phyloP scores from a whole-genome alignment of 805 yeast genomes.

The Candida nemodendra region DNA sequence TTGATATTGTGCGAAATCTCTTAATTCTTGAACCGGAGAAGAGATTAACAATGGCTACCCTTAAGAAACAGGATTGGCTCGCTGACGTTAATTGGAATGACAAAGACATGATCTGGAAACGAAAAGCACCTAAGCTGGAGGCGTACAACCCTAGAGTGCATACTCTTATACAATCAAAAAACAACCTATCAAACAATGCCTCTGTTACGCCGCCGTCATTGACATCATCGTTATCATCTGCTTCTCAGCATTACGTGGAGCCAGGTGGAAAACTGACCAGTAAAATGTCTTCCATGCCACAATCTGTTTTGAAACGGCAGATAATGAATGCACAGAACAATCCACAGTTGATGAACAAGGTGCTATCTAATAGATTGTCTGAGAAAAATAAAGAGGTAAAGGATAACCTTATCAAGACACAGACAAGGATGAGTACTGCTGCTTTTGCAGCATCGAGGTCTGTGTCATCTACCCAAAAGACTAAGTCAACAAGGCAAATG shows the following conservation, averaged over 20 bases:
- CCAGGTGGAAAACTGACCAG: constrained; percentile 27
- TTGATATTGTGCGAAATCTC: constrained; percentile 65
- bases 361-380: constrained; percentile 30
- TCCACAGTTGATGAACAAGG: constrained; percentile 35
- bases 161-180: constrained; percentile 19
- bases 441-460: constrained; percentile 23
- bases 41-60: constrained; percentile 54
- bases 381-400: constrained; percentile 31
- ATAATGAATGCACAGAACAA: constrained; percentile 31
- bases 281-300: constrained; percentile 29
- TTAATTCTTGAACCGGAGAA: constrained; percentile 69
- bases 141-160: constrained; percentile 52
- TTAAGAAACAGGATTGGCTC: constrained; percentile 75
- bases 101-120: constrained; percentile 65
- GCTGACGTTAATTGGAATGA: constrained; percentile 64
- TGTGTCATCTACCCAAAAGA: background rate
- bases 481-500: background rate
- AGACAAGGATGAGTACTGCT: constrained; percentile 18
- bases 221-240: constrained; percentile 7
- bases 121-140: constrained; percentile 64
- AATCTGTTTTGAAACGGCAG: constrained; percentile 29
- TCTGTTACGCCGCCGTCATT: constrained; percentile 6
- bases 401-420: constrained; percentile 20
- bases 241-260: constrained; percentile 22
- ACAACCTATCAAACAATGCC: constrained; percentile 22